Evolutionary conservation across 2,329 filamentous ascomycete species (phyloP), one percentile per base, ranked within the genome.

Genomic region (Hymenoscyphus linearis): DNA sequence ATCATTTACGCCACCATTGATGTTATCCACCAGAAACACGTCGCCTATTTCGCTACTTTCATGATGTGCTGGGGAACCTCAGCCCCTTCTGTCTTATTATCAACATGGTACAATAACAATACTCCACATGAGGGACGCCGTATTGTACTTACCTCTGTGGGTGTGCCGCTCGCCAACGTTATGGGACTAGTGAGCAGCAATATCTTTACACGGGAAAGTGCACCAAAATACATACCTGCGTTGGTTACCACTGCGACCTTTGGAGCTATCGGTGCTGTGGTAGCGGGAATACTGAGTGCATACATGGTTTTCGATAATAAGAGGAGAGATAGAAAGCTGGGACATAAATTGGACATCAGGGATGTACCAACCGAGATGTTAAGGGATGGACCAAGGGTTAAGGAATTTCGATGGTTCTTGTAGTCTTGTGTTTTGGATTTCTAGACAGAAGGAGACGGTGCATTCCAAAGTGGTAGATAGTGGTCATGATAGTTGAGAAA

Each of bases 1-100:
- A 84, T 92, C 73, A 89, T 93, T 70, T 93, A 89, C 67, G 87
- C 88, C 0, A 80, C 85, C 22, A 87, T 93, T 58, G 76, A 80
- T 65, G 81, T 87, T 16, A 67, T 79, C 12, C 61, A 74, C 5
- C 72, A 82, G 13, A 73, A 84, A 18, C 75, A 78, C 5, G 75
- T 86, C 13, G 85, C 84, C 0, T 88, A 88, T 67, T 88, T 85
- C 63, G 84, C 85, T 1, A 83, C 79, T 62, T 88, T 88, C 72
- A 85, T 88, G 83, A 87, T 88, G 84, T 85, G 83, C 7, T 87
- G 69, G 69, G 70, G 71, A 9, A 71, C 64, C 12, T 70, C 64
- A 12, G 71, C 64, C 18, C 72, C 66, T 16, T 72, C 64, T 2
- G 72, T 67, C 31, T 64, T 74, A 3, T 66, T 72, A 4, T 67